Conservation (phyloP, 352 stramenopile genomes). For the Plasmopara viticola region DNA sequence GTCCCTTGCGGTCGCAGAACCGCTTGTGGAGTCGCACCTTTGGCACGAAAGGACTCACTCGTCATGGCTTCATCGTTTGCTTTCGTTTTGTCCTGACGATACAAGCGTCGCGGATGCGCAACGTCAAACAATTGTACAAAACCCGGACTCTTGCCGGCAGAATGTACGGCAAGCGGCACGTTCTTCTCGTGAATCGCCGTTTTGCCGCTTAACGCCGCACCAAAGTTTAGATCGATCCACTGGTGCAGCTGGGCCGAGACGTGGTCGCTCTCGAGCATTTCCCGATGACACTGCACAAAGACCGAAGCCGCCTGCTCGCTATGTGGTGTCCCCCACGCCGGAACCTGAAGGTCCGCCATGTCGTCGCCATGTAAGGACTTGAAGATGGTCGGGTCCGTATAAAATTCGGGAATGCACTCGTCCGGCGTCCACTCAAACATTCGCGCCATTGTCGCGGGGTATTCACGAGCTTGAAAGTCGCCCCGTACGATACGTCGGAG, state of each 20-base stretch:
- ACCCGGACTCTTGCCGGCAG: slow-evolving; percentile 52
- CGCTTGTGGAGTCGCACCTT: slow-evolving; percentile 2
- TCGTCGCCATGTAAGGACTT: slow-evolving; percentile 60
- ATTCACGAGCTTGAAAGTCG: slow-evolving; percentile 92
- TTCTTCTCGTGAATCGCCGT: slow-evolving; percentile 87
- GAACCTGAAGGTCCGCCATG: slow-evolving; percentile 71
- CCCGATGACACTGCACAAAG: slow-evolving; percentile 88
- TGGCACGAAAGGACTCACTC: not conserved
- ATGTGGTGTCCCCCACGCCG: slow-evolving; percentile 55
- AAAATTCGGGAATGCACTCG: slow-evolving; percentile 96
- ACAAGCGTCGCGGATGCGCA: slow-evolving; percentile 29
- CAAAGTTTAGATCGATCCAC: slow-evolving; percentile 98
- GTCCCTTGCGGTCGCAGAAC: slow-evolving; percentile 13
- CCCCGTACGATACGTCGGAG: slow-evolving; percentile 84
- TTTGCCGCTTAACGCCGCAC: slow-evolving; percentile 71
- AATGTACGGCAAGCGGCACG: slow-evolving; percentile 62
- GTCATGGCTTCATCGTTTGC: slow-evolving; percentile 1
- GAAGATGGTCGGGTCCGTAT: slow-evolving; percentile 83
- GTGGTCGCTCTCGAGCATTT: slow-evolving; percentile 87
- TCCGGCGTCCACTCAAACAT: slow-evolving; percentile 95
- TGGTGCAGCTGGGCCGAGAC: slow-evolving; percentile 84
- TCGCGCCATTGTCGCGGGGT: slow-evolving; percentile 83
- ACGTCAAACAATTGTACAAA: slow-evolving; percentile 68
- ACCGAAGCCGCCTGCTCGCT: slow-evolving; percentile 21
- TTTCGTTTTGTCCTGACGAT: slow-evolving; percentile 4